Conservation (phyloP, 305 asterid species). For the Nicotiana rustica region DNA sequence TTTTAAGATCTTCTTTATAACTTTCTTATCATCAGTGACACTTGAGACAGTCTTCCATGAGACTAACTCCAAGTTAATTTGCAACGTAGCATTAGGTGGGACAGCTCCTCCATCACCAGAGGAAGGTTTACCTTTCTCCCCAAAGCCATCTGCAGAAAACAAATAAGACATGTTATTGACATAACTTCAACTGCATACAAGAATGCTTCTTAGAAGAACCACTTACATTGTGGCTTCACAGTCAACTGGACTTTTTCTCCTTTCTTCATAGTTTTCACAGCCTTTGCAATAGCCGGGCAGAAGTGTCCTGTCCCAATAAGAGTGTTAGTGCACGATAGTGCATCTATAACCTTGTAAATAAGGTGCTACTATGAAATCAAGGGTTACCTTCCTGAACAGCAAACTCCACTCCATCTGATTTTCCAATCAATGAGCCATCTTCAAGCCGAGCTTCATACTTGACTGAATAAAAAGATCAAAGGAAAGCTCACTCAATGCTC, state of each 20-base stretch:
- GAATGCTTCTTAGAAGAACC: constrained; percentile 47
- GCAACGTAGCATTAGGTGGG: constrained; percentile 77
- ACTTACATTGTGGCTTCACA: constrained; percentile 89
- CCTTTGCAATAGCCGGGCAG: constrained; percentile 87
- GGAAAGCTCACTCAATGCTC: background rate
- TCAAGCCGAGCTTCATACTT: constrained; percentile 81
- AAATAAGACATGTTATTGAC: background rate
- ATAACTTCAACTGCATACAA: background rate
- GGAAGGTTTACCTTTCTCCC: constrained; percentile 83
- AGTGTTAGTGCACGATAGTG: background rate
- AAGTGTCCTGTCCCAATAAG: constrained; percentile 60
- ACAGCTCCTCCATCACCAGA: constrained; percentile 67
- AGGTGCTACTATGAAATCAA: background rate
- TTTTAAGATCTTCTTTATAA: constrained; percentile 70
- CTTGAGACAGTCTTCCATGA: constrained; percentile 86
- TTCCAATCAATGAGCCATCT: constrained; percentile 71
- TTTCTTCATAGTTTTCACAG: constrained; percentile 91
- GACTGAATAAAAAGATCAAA: constrained; percentile 51
- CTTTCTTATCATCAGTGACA: constrained; percentile 87
- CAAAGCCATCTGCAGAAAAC: constrained; percentile 86
- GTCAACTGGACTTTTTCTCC: constrained; percentile 81
- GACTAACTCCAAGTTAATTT: constrained; percentile 65
- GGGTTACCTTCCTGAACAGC: constrained; percentile 69
- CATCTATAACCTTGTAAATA: background rate
- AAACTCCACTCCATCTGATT: constrained; percentile 79